Base-by-base conservation (phyloP, 83 land plant genomes). In the Thuja plicata region DNA sequence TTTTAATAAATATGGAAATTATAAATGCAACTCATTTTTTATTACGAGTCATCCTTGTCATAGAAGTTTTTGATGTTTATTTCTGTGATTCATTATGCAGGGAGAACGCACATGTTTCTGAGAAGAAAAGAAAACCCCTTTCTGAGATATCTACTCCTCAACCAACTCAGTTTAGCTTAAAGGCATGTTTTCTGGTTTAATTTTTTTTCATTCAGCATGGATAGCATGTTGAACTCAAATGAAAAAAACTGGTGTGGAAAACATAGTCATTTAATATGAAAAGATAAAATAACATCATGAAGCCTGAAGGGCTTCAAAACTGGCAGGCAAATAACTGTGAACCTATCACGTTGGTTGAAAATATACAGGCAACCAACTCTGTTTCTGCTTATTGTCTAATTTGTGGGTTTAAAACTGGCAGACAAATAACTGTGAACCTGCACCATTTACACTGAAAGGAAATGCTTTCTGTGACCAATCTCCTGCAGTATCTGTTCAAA, bases 351-450 rank as follows among this genome's bases (percentile, higher is more conserved):
- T 40, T 77, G 17, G 1, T 15, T 8, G 24, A 78, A 78, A 76
- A 32, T 78, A 78, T 78, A 17, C 41, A 80, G 48, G 45, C 41
- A 80, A 11, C 21, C 10, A 24, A 34, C 9, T 41, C 10, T 37
- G 27, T 80, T 41, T 41, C 84, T 21, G 8, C 1, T 40, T 41
- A 79, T 81, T 9, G 50, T 81, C 84, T 81, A 12, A 43, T 41
- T 41, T 81, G 16, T 81, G 43, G 84, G 5, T 24, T 81, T 81
- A 81, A 50, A 81, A 45, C 84, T 81, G 30, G 84, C 84, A 81
- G 84, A n/a, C 1, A 81, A 81, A 81, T 81, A 43, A 24, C 50
- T 21, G 43, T 45, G n/a, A 8, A 81, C 84, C 84, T 43, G 43
- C 43, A 79, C 83, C 40, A 19, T 40, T 17, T 79, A 17, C 84